Conservation (phyloP, 106 monocot species). For the Cymbidium sinense region DNA sequence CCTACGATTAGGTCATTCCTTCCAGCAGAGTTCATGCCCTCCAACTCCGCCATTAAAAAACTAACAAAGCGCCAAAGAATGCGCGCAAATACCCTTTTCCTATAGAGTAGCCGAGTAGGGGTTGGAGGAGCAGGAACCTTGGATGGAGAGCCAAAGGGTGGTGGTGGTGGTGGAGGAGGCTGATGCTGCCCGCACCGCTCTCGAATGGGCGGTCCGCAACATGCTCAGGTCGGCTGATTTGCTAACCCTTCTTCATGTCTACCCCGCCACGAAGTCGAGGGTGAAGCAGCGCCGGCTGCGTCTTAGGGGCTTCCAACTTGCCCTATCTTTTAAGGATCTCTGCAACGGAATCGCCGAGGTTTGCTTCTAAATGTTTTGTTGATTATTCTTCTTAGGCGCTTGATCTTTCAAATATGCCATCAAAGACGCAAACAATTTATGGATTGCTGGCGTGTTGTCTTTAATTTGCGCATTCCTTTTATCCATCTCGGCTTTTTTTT, state of each 20-base stretch:
- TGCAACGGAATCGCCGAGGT: conserved; percentile 80
- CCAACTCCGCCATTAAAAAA: no score
- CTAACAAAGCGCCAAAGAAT: no score
- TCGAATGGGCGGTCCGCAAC: conserved; percentile 72
- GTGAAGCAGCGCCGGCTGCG: conserved; percentile 47
- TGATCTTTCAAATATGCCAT: background rate
- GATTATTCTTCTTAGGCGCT: background rate
- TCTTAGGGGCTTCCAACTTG: conserved; percentile 81
- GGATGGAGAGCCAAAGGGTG: conserved; percentile 63
- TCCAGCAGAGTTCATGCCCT: no score
- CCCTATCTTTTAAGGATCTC: conserved; percentile 87
- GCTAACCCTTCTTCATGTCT: conserved; percentile 70
- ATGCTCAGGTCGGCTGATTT: conserved; percentile 59
- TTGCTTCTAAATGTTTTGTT: background rate
- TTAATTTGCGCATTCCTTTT: background rate
- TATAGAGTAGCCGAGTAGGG: background rate
- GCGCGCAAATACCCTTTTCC: background rate
- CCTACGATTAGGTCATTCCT: no score
- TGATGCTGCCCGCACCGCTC: conserved; percentile 42
- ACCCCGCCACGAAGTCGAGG: conserved; percentile 45
- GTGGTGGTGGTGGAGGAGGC: conserved; percentile 92
- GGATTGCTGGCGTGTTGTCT: no score
- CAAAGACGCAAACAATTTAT: background rate
- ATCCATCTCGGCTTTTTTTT: background rate
- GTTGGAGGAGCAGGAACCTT: background rate